Base-by-base conservation (phyloP, 495 filamentous ascomycete genomes). In the Parachaetomium inaequale region DNA sequence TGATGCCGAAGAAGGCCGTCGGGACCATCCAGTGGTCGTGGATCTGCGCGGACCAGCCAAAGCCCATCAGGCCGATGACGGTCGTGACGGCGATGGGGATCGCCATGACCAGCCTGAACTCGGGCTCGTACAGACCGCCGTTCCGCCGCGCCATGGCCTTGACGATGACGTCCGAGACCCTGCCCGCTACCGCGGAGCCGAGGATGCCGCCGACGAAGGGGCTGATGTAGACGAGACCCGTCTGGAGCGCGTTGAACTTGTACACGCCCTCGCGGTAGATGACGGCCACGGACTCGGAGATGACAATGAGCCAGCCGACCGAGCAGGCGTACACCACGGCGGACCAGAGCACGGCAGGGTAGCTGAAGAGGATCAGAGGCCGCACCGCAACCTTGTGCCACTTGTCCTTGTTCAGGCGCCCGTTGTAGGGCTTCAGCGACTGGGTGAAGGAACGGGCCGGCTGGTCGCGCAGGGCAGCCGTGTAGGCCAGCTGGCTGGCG, bases 21-120 rank as follows among this genome's bases (percentile, higher is more conserved):
- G 94, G 94, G 25, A 96, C 91, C 59, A 95, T 94, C 89, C 91
- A 96, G 19, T 81, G 75, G 72, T 96, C 83, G n/a, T 80, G 78
- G 28, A 84, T 78, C 54, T 88, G 72, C 0, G 90, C 91, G 31
- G 87, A 91, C 93, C 93, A 97, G 5, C 93, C 93, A 69, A 93
- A 97, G 11, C 91, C 93, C 84, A 96, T 94, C 42, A 97, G 79
- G 3, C 93, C 94, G 32, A 93, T 87, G 7, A 86, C 85, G 0
- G 93, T 97, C 15, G 86, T 83, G 50, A 97, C 62, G 0, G 87
- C 83, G 19, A 97, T 84, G 3, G 93, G 93, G 29, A 88, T 76
- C 3, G 86, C 91, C 93, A 98, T 97, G 55, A 96, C 85, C 14
- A 98, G 83, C 25, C 93, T 82, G 74, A 96, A 97, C 75, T 98